Base-by-base conservation (phyloP, 2,329 filamentous ascomycete genomes). In the Beauveria sp. region DNA sequence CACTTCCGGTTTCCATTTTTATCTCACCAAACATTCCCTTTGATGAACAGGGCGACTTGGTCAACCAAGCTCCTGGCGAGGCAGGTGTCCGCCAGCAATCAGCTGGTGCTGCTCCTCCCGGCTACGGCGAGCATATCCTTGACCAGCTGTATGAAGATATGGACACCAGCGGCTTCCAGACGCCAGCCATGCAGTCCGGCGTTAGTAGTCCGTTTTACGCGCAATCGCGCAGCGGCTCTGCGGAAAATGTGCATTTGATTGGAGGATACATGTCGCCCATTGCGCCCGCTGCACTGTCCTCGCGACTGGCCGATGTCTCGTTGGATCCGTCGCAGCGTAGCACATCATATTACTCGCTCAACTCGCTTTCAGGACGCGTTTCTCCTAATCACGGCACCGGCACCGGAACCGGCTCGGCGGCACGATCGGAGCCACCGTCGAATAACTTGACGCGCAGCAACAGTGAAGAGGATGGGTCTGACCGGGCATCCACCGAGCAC, bases 11-110 rank as follows among this genome's bases (percentile, higher is more conserved):
- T 18, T 91, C 91, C 60, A 88, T 99, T 45, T 97, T 96, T 76
- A 97, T 98, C 67, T 99, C 95, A 5, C 93, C 95, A 0, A 95
- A 95, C 70, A 86, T 96, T 69, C 89, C 91, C 0, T 84, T 97
- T 43, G 91, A 95, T 69, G 91, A 96, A 58, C 85, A 93, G 64
- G 95, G 96, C 68, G 88, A 90, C 68, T 82, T 98, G 2, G 79
- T 90, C 59, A 80, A 83, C 59, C 83, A 86, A 69, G 78, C 78
- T n/a, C 80, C 83, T 67, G 79, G 70, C 71, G 78, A 63, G 75
- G 80, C 67, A 72, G 77, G 77, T 12, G 59, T 65, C 10, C 78
- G 82, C 50, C 78, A 80, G 46, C 81, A 85, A 46, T 78, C 84
- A 62, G 80, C 84, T 22, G 82, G 84, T 28, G 84, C 89, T 63